These are phyloP conservation scores for Cicer bijugum DNA, from an alignment of 306 rosid species.

Conservation along the genomic window DNA sequence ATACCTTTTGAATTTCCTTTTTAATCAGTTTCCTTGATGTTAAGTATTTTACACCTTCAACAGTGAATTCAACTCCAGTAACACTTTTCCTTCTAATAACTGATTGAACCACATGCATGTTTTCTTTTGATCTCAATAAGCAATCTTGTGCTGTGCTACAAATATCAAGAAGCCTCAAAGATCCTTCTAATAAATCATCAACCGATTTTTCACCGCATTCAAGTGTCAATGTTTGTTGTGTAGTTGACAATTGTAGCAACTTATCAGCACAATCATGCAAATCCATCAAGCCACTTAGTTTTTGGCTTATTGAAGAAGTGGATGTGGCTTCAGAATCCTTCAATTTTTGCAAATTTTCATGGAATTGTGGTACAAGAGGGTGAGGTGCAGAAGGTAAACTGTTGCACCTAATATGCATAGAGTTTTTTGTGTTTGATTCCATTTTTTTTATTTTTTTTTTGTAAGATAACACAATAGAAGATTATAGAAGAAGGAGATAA, in stretches of 20 bases:
- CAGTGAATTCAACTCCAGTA: constrained; percentile 30
- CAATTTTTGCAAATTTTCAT: constrained; percentile 43
- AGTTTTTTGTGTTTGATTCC: constrained; percentile 48
- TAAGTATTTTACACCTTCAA: constrained; percentile 45
- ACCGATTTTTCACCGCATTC: not conserved
- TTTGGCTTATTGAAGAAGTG: constrained; percentile 33
- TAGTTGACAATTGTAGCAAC: constrained; percentile 43
- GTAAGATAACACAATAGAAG: constrained; percentile 2
- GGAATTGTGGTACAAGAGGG: constrained; percentile 44
- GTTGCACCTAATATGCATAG: constrained; percentile 47
- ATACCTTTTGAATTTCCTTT: constrained; percentile 41
- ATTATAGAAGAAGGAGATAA: constrained; percentile 29
- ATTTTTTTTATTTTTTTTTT: constrained; percentile 45
- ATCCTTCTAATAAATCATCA: constrained; percentile 46
- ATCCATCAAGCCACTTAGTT: constrained; percentile 42
- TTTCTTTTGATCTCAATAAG: constrained; percentile 47
- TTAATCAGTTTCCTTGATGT: constrained; percentile 45
- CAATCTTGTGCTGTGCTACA: constrained; percentile 46
- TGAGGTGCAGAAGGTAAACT: constrained; percentile 52
- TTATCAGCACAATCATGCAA: constrained; percentile 46
- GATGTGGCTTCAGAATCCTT: constrained; percentile 47
- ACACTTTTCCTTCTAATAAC: constrained; percentile 42
- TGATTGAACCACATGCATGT: constrained; percentile 40
- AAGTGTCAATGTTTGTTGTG: constrained; percentile 38
- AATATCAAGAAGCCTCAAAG: constrained; percentile 46